Evolutionary conservation across 2,329 filamentous ascomycete species (phyloP), one percentile per base, ranked within the genome.

Genomic region (Verticillium nonalfalfae): DNA sequence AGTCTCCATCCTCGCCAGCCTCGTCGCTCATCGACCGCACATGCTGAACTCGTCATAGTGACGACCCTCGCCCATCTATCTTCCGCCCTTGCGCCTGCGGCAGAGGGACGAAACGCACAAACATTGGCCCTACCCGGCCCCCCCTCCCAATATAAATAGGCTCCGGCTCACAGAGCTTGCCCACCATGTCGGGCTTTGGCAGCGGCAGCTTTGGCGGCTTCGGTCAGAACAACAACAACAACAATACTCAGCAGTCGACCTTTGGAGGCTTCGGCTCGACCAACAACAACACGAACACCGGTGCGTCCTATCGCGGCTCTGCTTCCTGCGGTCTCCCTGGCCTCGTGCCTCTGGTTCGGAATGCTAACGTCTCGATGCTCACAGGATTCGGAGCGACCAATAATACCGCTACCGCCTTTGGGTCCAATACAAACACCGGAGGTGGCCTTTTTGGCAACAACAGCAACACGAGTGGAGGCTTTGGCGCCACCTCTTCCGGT

Each of bases 171-270:
- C 21, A 52, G 45, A 52, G 45, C 45, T 26, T 21, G 45, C 45
- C 45, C 45, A 78, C 66, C 70, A 86, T 86, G 84, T 83, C 83
- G 69, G 63, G 63, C 45, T 84, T 84, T 68, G 79, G 79, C 68
- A 76, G 78, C 66, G 78, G 80, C 65, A 81, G 81, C 69, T 76
- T 76, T 57, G 76, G 78, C 68, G 82, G 84, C 78, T 88, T 89
- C 75, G 85, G 85, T 75, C 80, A 81, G 70, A 81, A 80, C 65
- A 85, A 82, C 71, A 81, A 82, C 71, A 81, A 80, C 65, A 85
- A 81, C 71, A 79, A 77, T 61, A 76, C 75, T 58, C 74, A 79
- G 70, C 66, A 74, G 69, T 68, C 73, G 26, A 68, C 66, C 58
- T 90, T 90, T 73, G 83, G 84, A 67, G 85, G 85, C 55, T 88